Evolutionary conservation across 2,329 filamentous ascomycete genomes (phyloP), one percentile per base, ranked within the genome.

Genomic region (Elsinoe australis): DNA sequence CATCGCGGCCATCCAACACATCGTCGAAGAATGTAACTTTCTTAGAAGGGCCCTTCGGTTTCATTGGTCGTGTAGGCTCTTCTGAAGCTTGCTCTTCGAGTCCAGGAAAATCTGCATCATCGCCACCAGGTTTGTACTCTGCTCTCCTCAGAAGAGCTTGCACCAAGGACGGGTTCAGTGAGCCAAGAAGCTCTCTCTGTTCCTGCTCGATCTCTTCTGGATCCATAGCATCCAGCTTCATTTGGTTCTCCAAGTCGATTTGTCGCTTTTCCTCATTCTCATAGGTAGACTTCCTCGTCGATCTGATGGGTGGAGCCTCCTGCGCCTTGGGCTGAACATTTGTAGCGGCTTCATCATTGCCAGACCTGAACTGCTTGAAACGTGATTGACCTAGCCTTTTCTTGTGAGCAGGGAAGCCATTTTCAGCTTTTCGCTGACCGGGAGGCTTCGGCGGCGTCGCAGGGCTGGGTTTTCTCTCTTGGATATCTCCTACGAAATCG

Each of bases 331-430:
- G n/a, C n/a, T n/a, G n/a, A n/a, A n/a, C n/a, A n/a, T n/a, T n/a
- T n/a, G n/a, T n/a, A n/a, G n/a, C 31, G 47, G 41, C 31, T 15
- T 19, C 9, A 15, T 12, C 18, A 32, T 19, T n/a, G 6, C 17
- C 34, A 17, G 50, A 33, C 33, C 49, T 47, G 3, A 9, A 35
- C 59, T 86, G 81, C 63, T 87, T 94, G 70, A 95, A 95, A 1
- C 83, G 77, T 1, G 88, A 95, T 5, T 78, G 67, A 50, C 77
- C 76, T 49, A 72, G 74, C 55, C 89, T 80, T 63, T 85, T 87
- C 64, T 85, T 92, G 64, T 88, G 89, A 51, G 82, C 79, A n/a
- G 92, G 92, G 57, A 96, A 96, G 1, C 92, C 92, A 9, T 78
- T 80, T 3, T 72, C 53, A 46, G 59, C 65, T 15, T 72, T 69